A percentile compares a stretch with the other conserved stretches of the same genome.
phyloP scores from a whole-genome alignment of 2,329 filamentous ascomycete species.

The Fusarium pilosicola region DNA sequence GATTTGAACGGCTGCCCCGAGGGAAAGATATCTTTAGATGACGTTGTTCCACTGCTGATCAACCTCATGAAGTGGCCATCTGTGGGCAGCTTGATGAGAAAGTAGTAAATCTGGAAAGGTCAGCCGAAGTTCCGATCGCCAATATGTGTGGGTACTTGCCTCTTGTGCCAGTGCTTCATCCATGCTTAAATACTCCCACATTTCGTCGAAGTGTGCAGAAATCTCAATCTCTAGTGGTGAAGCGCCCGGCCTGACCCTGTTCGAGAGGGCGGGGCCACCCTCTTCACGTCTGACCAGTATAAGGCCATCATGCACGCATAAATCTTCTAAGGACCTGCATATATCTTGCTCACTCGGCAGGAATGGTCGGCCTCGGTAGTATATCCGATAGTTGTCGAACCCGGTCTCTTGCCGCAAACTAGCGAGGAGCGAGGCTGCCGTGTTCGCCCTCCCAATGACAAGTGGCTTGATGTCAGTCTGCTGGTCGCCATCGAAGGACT shows the following conservation, averaged over 20 bases:
- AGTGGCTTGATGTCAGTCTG: conserved; percentile 71
- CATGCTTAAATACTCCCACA: conserved; percentile 84
- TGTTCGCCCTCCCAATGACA: conserved; percentile 76
- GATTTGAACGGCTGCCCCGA: conserved; percentile 75
- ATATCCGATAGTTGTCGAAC: conserved; percentile 79
- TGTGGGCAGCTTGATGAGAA: conserved; percentile 75
- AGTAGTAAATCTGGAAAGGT: conserved; percentile 69
- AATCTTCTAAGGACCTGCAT: conserved; percentile 71
- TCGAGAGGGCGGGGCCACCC: conserved; percentile 54
- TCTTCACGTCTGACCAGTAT: conserved; percentile 72
- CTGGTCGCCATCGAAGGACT: conserved; percentile 72
- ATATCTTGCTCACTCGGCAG: conserved; percentile 68
- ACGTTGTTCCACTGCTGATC: conserved; percentile 64
- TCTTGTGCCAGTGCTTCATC: conserved; percentile 75
- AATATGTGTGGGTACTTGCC: conserved; percentile 53
- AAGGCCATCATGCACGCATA: conserved; percentile 72
- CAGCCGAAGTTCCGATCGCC: conserved; percentile 14
- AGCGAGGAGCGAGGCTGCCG: conserved; percentile 73
- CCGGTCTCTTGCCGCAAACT: conserved; percentile 75
- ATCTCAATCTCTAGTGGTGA: conserved; percentile 81
- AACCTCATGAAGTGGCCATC: conserved; percentile 69
- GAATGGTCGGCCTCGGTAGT: conserved; percentile 74
- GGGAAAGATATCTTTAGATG: conserved; percentile 73
- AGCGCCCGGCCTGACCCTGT: conserved; percentile 60
- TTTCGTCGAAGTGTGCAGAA: conserved; percentile 80